Evolutionary conservation across 2,329 filamentous ascomycete genomes (phyloP).

Genomic region (Botrytis medusae): DNA sequence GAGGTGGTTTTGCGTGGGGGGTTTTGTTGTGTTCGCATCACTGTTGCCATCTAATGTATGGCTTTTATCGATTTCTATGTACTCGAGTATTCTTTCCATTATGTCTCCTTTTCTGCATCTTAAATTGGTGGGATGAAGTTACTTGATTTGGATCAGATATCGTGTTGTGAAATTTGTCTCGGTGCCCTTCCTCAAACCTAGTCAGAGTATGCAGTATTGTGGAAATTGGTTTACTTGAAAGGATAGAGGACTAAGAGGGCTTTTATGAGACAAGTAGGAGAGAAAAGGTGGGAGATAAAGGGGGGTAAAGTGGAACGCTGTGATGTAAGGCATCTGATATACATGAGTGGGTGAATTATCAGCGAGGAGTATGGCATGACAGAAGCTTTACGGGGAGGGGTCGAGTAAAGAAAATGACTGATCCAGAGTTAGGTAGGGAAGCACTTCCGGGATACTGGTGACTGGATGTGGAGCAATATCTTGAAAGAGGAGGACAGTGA

Average conservation of each 20-base stretch:
- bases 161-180: neutral
- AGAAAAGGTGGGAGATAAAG: neutral
- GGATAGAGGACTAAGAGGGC: neutral
- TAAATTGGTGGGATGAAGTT: neutral
- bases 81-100: neutral
- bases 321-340: neutral
- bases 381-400: too few species aligned
- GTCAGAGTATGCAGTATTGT: neutral
- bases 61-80: neutral
- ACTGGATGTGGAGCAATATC: neutral
- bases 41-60: neutral
- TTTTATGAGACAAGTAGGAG: neutral
- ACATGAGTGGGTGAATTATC: neutral
- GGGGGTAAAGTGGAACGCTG: neutral
- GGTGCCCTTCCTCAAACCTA: neutral
- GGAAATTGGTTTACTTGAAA: fast-evolving
- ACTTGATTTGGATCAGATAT: neutral
- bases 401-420: neutral
- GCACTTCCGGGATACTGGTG: neutral
- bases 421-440: neutral
- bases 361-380: neutral
- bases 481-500: neutral
- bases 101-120: neutral
- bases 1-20: fast-evolving
- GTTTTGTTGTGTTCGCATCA: fast-evolving